Base-by-base conservation (phyloP, 805 yeast genomes). In the Metschnikowia drakensbergensis region DNA sequence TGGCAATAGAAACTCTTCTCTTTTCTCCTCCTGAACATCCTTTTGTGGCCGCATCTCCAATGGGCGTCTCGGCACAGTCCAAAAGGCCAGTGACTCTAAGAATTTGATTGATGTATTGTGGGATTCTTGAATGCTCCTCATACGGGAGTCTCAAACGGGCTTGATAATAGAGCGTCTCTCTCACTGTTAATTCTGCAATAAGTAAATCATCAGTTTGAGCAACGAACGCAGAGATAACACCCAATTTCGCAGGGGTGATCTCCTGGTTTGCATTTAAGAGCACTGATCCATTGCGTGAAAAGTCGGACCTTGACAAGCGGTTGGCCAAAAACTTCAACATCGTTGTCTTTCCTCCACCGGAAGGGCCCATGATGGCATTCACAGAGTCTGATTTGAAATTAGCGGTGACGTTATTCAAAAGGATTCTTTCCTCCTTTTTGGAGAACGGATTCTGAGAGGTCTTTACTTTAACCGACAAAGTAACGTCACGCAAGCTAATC, bases 341-440 rank as follows among this genome's bases (percentile, higher is more conserved):
- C 0, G 91, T 80, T 0, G 89, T 82, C 58, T 86, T 86, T 7
- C 92, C 94, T 0, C 86, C 81, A 0, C 92, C 92, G 0, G 90
- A 84, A 0, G 92, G 91, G 0, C 94, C 94, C 83, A 86, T 79
- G 38, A 86, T 84, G 4, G 84, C 88, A 59, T 84, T 86, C 7
- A 86, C 68, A 37, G 78, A 71, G 11, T 83, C 81, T 2, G 82
- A 73, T 28, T 67, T 64, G 58, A 84, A 83, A 5, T 57, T 52
- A 0, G 85, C 88, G 46, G 69, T 63, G 10, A 86, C 67, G 13
- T 72, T 62, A 37, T 72, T 59, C 35, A 83, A 58, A 22, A 57
- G 45, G 11, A 45, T 42, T 40, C 65, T 54, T 10, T 49, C 48
- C 9, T 37, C 45, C 30, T 41, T 51, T 11, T 37, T 17, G 6